Evolutionary conservation across 176 grass and related monocot species (phyloP).

Genomic region (Triticum turgidum): DNA sequence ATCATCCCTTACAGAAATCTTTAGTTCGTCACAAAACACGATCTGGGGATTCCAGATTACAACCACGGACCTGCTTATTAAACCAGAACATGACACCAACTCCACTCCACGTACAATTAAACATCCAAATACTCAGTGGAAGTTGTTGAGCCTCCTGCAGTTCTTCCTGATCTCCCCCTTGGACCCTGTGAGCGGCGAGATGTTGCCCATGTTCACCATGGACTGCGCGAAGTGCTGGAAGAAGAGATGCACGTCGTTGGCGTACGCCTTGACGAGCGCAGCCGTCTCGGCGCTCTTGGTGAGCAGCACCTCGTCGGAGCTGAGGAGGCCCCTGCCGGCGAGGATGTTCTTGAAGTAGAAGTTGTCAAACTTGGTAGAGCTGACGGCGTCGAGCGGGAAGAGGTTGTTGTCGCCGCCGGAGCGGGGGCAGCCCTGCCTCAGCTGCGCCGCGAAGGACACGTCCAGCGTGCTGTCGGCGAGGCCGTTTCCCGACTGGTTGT

Average conservation of each 20-base stretch:
- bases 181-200: conserved; percentile 50
- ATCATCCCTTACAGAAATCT: neutral
- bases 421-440: conserved; percentile 62
- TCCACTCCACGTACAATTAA: conserved; percentile 11
- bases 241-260: conserved; percentile 59
- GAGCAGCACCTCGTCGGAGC: conserved; percentile 76
- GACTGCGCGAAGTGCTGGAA: conserved; percentile 80
- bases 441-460: conserved; percentile 35
- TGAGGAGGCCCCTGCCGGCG: conserved; percentile 66
- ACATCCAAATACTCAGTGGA: conserved; percentile 10
- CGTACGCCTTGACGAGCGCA: conserved; percentile 65
- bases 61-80: conserved; percentile 33
- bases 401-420: conserved; percentile 84
- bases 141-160: conserved; percentile 77
- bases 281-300: conserved; percentile 57
- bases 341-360: conserved; percentile 77
- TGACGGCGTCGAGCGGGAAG: conserved; percentile 64
- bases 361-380: conserved; percentile 78
- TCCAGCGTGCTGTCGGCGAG: conserved; percentile 61
- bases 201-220: conserved; percentile 93
- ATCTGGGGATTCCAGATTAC: conserved; percentile 7
- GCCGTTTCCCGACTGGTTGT: conserved; percentile 78
- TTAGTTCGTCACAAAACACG: neutral
- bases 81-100: conserved; percentile 20
- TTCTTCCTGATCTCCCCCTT: conserved; percentile 85